These are phyloP conservation scores for Nyssa sinensis DNA, from an alignment of 148 eudicot genomes.

Conservation along the genomic window DNA sequence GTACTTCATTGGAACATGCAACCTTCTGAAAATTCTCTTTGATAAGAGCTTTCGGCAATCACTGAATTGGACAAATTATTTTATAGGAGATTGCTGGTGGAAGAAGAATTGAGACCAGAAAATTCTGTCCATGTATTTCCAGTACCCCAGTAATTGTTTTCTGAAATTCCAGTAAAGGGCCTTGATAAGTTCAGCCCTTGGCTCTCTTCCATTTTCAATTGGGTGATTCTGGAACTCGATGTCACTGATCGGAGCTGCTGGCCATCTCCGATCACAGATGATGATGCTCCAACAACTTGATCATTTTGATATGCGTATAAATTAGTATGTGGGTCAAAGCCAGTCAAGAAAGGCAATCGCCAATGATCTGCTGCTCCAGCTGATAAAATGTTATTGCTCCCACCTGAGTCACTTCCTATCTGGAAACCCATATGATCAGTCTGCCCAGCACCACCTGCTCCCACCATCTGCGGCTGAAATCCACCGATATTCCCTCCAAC, in stretches of 20 bases:
- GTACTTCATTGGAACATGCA: background rate
- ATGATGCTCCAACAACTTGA: slow-evolving; percentile 12
- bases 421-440: slow-evolving; percentile 16
- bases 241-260: background rate
- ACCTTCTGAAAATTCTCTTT: background rate
- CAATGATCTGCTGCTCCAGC: slow-evolving; percentile 17
- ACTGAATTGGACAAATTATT: background rate
- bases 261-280: background rate
- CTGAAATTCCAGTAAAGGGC: slow-evolving; percentile 30
- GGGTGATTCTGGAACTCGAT: slow-evolving; percentile 5
- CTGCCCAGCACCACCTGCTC: background rate
- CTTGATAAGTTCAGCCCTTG: slow-evolving; percentile 34
- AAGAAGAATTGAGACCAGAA: slow-evolving; percentile 49
- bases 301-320: slow-evolving; percentile 31
- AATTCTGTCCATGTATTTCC: slow-evolving; percentile 47
- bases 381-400: slow-evolving; percentile 12
- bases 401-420: slow-evolving; percentile 13
- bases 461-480: slow-evolving; percentile 24
- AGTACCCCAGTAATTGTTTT: slow-evolving; percentile 44
- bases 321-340: slow-evolving; percentile 22
- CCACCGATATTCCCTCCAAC: slow-evolving; percentile 29
- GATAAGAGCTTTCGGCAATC: background rate
- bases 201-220: slow-evolving; percentile 46
- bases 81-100: slow-evolving; percentile 41
- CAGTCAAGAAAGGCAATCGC: slow-evolving; percentile 32